Percentiles rank a stretch among this genome's conserved stretches.
Conservation (phyloP, 768 basidiomycete genomes). For the Phylloporus sp. region DNA sequence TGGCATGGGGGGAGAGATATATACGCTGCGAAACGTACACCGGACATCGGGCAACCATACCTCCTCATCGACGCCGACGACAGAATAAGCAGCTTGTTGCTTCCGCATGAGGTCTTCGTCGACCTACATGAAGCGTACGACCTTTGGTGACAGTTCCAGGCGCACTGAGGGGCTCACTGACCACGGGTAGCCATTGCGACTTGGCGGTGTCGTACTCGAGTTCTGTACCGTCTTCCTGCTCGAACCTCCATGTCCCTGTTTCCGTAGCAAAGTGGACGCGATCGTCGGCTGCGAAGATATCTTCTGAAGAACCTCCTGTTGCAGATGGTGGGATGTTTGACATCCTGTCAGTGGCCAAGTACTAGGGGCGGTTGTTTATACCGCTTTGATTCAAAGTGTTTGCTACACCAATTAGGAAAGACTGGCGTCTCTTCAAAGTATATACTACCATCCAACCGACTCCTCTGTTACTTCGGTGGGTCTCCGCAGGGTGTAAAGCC, state of each 20-base stretch:
- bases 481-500: constrained; percentile 17
- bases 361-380: constrained; percentile 32
- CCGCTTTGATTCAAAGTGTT: constrained; percentile 32
- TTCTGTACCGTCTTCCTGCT: constrained; percentile 87
- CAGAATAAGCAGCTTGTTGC: constrained; percentile 93
- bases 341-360: constrained; percentile 17
- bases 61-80: constrained; percentile 91
- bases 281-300: constrained; percentile 72
- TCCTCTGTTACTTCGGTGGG: constrained; percentile 21
- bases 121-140: constrained; percentile 44
- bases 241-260: constrained; percentile 78
- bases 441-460: constrained; percentile 19
- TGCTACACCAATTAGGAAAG: constrained; percentile 9
- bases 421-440: constrained; percentile 12
- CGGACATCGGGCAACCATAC: constrained; percentile 41
- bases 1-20: constrained; percentile 31
- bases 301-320: constrained; percentile 48
- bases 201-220: constrained; percentile 80
- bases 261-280: constrained; percentile 75
- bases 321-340: constrained; percentile 40
- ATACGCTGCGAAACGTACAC: constrained; percentile 20
- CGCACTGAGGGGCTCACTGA: constrained; percentile 36
- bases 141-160: background rate
- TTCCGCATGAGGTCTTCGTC: constrained; percentile 82
- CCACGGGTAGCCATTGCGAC: constrained; percentile 78